Conservation (phyloP, 1,284 basidiomycete species). For the Trametes polyzona region DNA sequence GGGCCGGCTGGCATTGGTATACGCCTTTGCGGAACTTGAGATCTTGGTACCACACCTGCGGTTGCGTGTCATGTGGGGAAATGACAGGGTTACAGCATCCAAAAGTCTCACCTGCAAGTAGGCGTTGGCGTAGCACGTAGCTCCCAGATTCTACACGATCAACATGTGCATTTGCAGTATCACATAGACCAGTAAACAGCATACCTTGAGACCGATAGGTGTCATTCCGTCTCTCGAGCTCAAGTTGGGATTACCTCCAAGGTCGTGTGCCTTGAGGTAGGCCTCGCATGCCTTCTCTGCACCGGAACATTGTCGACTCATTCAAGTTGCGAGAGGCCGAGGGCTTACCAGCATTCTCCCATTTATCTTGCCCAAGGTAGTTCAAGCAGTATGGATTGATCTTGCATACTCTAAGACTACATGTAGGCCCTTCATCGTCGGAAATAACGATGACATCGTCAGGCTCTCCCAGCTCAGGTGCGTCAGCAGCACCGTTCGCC, state of each 20-base stretch:
- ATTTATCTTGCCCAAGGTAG: conserved; percentile 79
- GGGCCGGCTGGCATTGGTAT: conserved; percentile 53
- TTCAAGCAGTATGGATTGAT: conserved; percentile 84
- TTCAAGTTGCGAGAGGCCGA: too few species aligned
- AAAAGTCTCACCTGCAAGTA: conserved; percentile 72
- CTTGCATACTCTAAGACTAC: conserved; percentile 69
- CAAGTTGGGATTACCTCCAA: conserved; percentile 57
- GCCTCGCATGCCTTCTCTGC: conserved; percentile 55
- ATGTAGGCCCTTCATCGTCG: conserved; percentile 62
- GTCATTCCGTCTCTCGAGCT: conserved; percentile 53
- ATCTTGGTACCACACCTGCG: conserved; percentile 67
- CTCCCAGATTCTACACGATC: conserved; percentile 79
- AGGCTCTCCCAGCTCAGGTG: conserved; percentile 43
- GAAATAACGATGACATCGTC: conserved; percentile 72
- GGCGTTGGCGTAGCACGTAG: conserved; percentile 93
- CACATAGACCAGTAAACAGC: conserved; percentile 11
- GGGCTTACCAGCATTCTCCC: conserved; percentile 66
- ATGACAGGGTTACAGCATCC: neutral
- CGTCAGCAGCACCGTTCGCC: neutral
- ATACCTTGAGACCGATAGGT: conserved; percentile 82
- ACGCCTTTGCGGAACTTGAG: conserved; percentile 61
- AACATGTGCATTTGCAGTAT: conserved; percentile 13
- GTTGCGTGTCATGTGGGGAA: neutral
- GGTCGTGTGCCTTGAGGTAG: conserved; percentile 55
- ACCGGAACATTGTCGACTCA: conserved; percentile 7